phyloP scores from a whole-genome alignment of 1,284 basidiomycete species.

The Ustanciosporium gigantosporum region DNA sequence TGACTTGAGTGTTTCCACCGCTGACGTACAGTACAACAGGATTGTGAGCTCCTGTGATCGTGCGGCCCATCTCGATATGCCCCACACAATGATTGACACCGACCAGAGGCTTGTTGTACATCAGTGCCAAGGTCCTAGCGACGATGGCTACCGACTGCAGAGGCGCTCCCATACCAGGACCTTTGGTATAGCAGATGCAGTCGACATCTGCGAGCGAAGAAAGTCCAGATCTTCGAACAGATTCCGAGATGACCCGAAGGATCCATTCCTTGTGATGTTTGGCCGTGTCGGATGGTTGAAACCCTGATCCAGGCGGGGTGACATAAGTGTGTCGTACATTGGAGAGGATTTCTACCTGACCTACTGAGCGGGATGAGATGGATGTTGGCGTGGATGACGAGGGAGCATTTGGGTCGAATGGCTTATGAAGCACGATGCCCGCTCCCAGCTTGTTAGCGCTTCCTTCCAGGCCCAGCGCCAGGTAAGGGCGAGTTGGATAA shows the following conservation, averaged over 20 bases:
- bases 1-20: conserved; percentile 98
- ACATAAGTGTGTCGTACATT: conserved; percentile 91
- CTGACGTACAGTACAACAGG: conserved; percentile 98
- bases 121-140: conserved; percentile 84
- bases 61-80: conserved; percentile 95
- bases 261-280: conserved; percentile 94
- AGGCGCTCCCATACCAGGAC: conserved; percentile 98
- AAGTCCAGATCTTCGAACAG: conserved; percentile 71
- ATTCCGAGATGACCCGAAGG: conserved; percentile 78
- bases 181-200: conserved; percentile 97
- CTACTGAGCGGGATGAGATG: conserved; percentile 72
- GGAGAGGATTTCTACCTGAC: conserved; percentile 62
- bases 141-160: conserved; percentile 92
- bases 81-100: conserved; percentile 99
- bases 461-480: conserved; percentile 57
- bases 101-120: conserved; percentile 88
- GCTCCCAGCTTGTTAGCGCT: conserved; percentile 95
- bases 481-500: conserved; percentile 36
- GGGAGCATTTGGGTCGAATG: conserved; percentile 65
- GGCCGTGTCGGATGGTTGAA: conserved; percentile 92
- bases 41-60: conserved; percentile 90
- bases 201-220: conserved; percentile 78
- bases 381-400: conserved; percentile 58
- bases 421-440: conserved; percentile 83
- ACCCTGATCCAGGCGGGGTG: conserved; percentile 96